Evolutionary conservation across 2,329 filamentous ascomycete species (phyloP).

Genomic region (Alternaria alternata): DNA sequence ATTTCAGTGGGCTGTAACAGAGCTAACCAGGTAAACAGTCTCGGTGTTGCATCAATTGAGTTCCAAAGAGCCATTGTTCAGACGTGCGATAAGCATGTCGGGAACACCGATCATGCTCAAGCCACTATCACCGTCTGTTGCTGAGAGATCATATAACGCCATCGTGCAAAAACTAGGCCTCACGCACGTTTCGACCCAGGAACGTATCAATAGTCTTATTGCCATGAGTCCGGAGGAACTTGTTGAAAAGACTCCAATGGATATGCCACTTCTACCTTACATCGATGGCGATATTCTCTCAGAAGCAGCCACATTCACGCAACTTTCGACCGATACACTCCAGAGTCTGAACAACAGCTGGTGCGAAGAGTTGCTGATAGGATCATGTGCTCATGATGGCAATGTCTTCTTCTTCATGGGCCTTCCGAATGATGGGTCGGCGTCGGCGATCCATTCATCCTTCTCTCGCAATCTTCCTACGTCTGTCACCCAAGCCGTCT

Average conservation of each 20-base stretch:
- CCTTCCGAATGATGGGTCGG: slow-evolving; percentile 29
- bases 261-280: slow-evolving; percentile 46
- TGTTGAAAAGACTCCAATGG: slow-evolving; percentile 49
- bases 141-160: slow-evolving; percentile 52
- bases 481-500: slow-evolving; percentile 21
- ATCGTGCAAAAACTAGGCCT: slow-evolving; percentile 42
- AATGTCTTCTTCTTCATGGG: slow-evolving; percentile 32
- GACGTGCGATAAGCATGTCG: slow-evolving; percentile 34
- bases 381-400: slow-evolving; percentile 56
- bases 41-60: slow-evolving; percentile 30
- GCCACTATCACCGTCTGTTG: slow-evolving; percentile 45
- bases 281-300: slow-evolving; percentile 55
- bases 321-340: not conserved
- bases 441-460: slow-evolving; percentile 35
- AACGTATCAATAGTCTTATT: slow-evolving; percentile 51
- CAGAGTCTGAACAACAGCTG: slow-evolving; percentile 37
- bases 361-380: slow-evolving; percentile 56
- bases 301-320: slow-evolving; percentile 17
- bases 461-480: slow-evolving; percentile 35
- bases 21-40: slow-evolving; percentile 16
- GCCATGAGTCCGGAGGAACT: slow-evolving; percentile 51
- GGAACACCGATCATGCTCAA: slow-evolving; percentile 50
- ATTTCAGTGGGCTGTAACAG: not conserved
- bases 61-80: slow-evolving; percentile 30
- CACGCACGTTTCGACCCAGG: slow-evolving; percentile 39